Evolutionary conservation across 2,329 filamentous ascomycete species (phyloP).

Genomic region (Paramyrothecium sp.): DNA sequence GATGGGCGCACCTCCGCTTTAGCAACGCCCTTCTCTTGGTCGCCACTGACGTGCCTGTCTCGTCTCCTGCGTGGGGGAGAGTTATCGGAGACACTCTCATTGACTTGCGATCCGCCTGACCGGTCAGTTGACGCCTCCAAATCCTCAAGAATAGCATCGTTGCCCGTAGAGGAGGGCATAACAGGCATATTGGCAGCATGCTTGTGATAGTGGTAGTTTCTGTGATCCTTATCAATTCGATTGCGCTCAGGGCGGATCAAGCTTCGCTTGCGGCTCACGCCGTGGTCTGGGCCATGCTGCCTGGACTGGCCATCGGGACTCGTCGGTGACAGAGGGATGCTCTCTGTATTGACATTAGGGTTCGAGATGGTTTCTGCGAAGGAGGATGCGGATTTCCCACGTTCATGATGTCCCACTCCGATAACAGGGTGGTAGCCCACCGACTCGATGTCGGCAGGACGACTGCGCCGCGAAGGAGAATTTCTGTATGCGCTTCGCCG

Average conservation of each 20-base stretch:
- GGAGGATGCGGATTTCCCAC: slow-evolving; percentile 57
- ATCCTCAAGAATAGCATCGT: slow-evolving; percentile 83
- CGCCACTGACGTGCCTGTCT: slow-evolving; percentile 25
- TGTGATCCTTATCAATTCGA: slow-evolving; percentile 81
- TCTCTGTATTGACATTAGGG: slow-evolving; percentile 56
- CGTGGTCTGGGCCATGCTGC: slow-evolving; percentile 25
- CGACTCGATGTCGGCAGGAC: slow-evolving; percentile 69
- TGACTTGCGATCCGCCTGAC: slow-evolving; percentile 42
- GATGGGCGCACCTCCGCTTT: slow-evolving; percentile 31
- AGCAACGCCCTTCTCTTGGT: slow-evolving; percentile 29
- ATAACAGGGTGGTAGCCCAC: slow-evolving; percentile 48
- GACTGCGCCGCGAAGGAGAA: slow-evolving; percentile 64
- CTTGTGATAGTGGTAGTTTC: slow-evolving; percentile 93
- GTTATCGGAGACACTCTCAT: slow-evolving; percentile 44
- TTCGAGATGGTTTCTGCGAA: slow-evolving; percentile 56
- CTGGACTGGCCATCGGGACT: slow-evolving; percentile 28
- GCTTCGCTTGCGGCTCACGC: slow-evolving; percentile 73
- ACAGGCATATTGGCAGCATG: slow-evolving; percentile 93
- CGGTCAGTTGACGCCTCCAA: slow-evolving; percentile 62
- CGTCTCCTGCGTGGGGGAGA: slow-evolving; percentile 36
- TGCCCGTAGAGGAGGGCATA: slow-evolving; percentile 86
- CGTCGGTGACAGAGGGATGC: slow-evolving; percentile 51
- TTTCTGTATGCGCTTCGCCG: slow-evolving; percentile 65
- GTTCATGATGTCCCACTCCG: slow-evolving; percentile 45
- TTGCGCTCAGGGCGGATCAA: slow-evolving; percentile 86